Evolutionary conservation across 2,329 filamentous ascomycete genomes (phyloP).

Genomic region (Xylariaceae sp.): DNA sequence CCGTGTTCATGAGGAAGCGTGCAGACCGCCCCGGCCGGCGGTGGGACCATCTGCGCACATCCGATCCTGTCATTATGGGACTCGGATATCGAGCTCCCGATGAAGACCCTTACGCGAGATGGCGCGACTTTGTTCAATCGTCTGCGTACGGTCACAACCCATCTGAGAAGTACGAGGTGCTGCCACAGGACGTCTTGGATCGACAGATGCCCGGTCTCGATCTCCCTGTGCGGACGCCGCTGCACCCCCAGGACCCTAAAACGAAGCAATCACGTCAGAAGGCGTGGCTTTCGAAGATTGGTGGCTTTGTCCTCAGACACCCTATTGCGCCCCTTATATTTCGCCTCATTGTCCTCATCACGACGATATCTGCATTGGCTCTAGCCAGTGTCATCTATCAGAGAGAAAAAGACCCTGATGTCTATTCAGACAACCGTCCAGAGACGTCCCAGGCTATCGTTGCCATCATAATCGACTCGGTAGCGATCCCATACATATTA

Average conservation of each 20-base stretch:
- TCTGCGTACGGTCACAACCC: constrained; percentile 47
- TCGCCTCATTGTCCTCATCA: constrained; percentile 75
- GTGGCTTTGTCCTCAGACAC: constrained; percentile 69
- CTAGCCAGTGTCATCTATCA: constrained; percentile 73
- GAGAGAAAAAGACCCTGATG: constrained; percentile 40
- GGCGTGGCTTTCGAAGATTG: constrained; percentile 50
- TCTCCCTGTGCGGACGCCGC: constrained; percentile 35
- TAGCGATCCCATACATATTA: constrained; percentile 83
- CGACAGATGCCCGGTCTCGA: constrained; percentile 36
- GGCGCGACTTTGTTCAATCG: constrained; percentile 52
- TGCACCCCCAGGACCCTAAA: constrained; percentile 36
- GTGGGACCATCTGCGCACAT: constrained; percentile 58
- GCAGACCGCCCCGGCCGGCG: constrained; percentile 46
- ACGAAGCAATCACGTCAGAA: constrained; percentile 32
- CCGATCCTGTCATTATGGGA: constrained; percentile 55
- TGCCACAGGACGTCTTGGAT: constrained; percentile 40
- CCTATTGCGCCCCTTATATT: constrained; percentile 82
- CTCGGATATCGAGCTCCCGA: constrained; percentile 42
- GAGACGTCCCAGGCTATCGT: constrained; percentile 78
- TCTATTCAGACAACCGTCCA: constrained; percentile 36
- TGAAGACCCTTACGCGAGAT: constrained; percentile 41
- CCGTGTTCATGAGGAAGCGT: constrained; percentile 45
- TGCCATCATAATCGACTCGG: constrained; percentile 81
- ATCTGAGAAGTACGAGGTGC: constrained; percentile 45
- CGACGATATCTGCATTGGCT: constrained; percentile 76